These are phyloP conservation scores for Boletus rex-veris DNA, from an alignment of 768 basidiomycete genomes.

Conservation along the genomic window DNA sequence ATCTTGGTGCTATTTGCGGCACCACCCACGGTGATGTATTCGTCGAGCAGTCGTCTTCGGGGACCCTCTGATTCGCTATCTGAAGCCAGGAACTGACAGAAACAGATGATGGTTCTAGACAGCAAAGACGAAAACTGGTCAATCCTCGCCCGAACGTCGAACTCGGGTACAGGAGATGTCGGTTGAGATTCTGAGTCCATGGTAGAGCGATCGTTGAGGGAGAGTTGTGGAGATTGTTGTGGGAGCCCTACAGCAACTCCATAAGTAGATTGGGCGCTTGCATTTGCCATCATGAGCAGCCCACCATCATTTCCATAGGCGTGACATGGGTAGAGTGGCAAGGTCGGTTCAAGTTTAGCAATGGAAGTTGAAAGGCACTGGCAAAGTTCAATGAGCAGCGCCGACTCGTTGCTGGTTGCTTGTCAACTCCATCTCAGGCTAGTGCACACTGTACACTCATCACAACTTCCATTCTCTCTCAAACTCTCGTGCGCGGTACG, in stretches of 20 bases:
- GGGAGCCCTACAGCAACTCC: conserved; percentile 5
- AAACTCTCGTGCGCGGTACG: too few relatives aligned
- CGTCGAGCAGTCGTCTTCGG: conserved; percentile 23
- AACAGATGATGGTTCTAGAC: conserved; percentile 25
- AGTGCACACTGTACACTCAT: too few relatives aligned
- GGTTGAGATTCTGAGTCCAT: conserved; percentile 13
- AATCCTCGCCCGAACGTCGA: conserved; percentile 21
- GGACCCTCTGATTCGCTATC: conserved; percentile 21
- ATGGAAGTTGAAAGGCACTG: too few relatives aligned
- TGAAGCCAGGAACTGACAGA: conserved; percentile 27
- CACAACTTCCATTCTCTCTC: too few relatives aligned
- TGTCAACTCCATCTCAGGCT: too few relatives aligned
- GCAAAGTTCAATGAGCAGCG: too few relatives aligned
- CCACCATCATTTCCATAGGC: too few relatives aligned
- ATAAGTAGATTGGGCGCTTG: conserved; percentile 9
- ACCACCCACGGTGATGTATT: conserved; percentile 28
- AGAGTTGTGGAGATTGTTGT: not conserved
- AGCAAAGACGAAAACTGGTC: conserved; percentile 20
- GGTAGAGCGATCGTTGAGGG: not conserved
- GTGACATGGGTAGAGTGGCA: too few relatives aligned
- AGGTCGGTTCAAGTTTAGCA: too few relatives aligned
- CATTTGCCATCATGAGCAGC: not conserved
- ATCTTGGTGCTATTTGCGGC: conserved; percentile 24
- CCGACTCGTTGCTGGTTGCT: too few relatives aligned
- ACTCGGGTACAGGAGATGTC: conserved; percentile 1